Base-by-base conservation (phyloP, 441 rosid species). In the Pelargonium cotyledonis region DNA sequence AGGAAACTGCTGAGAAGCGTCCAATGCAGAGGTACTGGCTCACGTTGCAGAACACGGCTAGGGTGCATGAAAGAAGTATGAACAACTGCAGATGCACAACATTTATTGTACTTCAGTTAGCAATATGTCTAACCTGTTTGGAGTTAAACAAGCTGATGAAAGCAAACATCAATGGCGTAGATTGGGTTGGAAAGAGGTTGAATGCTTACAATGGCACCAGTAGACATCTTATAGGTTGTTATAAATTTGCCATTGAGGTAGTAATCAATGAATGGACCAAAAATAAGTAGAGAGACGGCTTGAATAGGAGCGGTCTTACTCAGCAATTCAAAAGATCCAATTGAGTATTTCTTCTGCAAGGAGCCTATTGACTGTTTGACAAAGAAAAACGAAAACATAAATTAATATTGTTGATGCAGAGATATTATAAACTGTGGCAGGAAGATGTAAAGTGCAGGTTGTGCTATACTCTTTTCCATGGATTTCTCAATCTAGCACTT, bases 241-340 rank as follows among this genome's bases (percentile, higher is more conserved):
- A 94, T 68, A 65, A 87, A 83, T 66, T 81, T 88, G 41, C 90
- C 92, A 16, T 75, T 83, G 66, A 94, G 90, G 79, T 23, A 82
- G 82, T 86, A 89, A 67, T 94, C 98, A 55, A 87, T 73, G 58
- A 89, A 88, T 19, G 98, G 98, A 74, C 98, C 98, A 41, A 94
- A 68, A 43, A 89, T 63, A 69, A 94, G 90, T 40, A 94, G 98
- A 57, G 95, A 94, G 55, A 87, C 10, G 23, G 96, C 97, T 87
- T 94, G 98, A 73, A 94, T 94, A 40, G 98, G 98, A 76, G 98
- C 98, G 8, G 97, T 94, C 80, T 81, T 89, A 76, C 97, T 94
- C 67, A 94, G 82, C 82, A 94, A 80, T 77, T 94, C 97, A 70
- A 94, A 94, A 12, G 98, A 94, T 76, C 96, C 97, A 63, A 91